phyloP scores from a whole-genome alignment of 192 early-diverging fungal genomes.

The Linnemannia elongata region DNA sequence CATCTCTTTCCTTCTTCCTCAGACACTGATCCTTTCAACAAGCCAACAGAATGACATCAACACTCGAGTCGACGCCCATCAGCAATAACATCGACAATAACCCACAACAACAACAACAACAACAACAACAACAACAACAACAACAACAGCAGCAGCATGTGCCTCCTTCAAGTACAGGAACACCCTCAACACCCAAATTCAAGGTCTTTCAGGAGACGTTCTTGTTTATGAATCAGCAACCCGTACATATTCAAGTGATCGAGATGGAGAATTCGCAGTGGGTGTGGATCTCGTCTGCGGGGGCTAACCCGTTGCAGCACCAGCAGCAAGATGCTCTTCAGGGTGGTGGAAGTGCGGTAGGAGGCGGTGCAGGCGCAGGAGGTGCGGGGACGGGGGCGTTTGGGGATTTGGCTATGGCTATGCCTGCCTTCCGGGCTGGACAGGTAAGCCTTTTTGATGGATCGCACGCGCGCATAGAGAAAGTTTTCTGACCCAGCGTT shows the following conservation, averaged over 20 bases:
- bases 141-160: background rate
- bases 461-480: too few relatives aligned
- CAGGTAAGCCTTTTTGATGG: constrained; percentile 15
- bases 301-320: constrained; percentile 16
- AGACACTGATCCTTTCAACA: background rate
- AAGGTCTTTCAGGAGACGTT: constrained; percentile 36
- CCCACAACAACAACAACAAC: background rate
- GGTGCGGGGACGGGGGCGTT: constrained; percentile 29
- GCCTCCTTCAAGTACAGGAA: background rate
- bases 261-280: constrained; percentile 29
- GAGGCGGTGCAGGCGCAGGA: background rate
- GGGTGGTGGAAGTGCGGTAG: background rate
- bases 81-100: background rate
- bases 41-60: background rate
- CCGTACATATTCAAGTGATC: constrained; percentile 41
- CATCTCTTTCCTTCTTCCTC: background rate
- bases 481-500: too few relatives aligned
- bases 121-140: background rate
- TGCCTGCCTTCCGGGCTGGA: constrained; percentile 36
- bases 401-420: constrained; percentile 46
- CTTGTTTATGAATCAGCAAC: constrained; percentile 43
- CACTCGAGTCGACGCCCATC: background rate
- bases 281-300: constrained; percentile 42
- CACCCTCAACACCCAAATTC: background rate
- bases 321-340: constrained; percentile 10